phyloP scores from a whole-genome alignment of 2,329 filamentous ascomycete genomes.

The Thielaviopsis euricoi region DNA sequence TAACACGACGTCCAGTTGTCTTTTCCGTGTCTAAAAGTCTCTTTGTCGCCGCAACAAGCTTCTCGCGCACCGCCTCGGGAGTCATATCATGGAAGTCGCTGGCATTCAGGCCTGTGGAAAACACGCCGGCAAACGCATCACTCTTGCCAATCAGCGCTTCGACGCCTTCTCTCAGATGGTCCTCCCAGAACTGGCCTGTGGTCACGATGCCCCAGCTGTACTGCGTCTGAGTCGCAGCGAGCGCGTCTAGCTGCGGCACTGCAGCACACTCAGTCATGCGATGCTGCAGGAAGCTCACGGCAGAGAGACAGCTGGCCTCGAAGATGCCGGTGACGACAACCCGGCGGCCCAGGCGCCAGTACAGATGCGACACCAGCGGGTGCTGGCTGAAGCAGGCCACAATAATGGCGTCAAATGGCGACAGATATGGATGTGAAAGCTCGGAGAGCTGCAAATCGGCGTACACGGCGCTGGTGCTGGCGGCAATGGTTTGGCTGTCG shows the following conservation, averaged over 20 bases:
- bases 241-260: slow-evolving; percentile 18
- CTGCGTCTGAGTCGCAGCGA: slow-evolving; percentile 11
- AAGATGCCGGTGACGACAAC: slow-evolving; percentile 66
- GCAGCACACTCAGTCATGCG: not conserved
- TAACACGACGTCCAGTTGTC: slow-evolving; percentile 23
- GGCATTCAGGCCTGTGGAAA: slow-evolving; percentile 66
- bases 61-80: slow-evolving; percentile 43
- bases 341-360: slow-evolving; percentile 16
- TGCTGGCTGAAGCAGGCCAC: slow-evolving; percentile 83
- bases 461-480: slow-evolving; percentile 47
- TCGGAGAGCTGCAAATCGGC: slow-evolving; percentile 24
- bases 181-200: slow-evolving; percentile 72
- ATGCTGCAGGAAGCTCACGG: slow-evolving; percentile 31
- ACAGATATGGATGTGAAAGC: not conserved
- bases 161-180: slow-evolving; percentile 51
- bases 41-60: slow-evolving; percentile 54
- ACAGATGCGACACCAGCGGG: slow-evolving; percentile 49
- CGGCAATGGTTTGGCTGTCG: slow-evolving; percentile 48
- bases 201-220: slow-evolving; percentile 72
- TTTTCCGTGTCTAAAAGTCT: slow-evolving; percentile 39
- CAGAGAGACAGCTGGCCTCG: slow-evolving; percentile 58
- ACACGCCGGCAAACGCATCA: slow-evolving; percentile 56
- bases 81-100: slow-evolving; percentile 60
- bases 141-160: slow-evolving; percentile 42
- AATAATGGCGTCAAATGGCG: slow-evolving; percentile 54